These are phyloP conservation scores for Thecaphora frezii DNA, from an alignment of 1,284 basidiomycete genomes.

Conservation along the genomic window DNA sequence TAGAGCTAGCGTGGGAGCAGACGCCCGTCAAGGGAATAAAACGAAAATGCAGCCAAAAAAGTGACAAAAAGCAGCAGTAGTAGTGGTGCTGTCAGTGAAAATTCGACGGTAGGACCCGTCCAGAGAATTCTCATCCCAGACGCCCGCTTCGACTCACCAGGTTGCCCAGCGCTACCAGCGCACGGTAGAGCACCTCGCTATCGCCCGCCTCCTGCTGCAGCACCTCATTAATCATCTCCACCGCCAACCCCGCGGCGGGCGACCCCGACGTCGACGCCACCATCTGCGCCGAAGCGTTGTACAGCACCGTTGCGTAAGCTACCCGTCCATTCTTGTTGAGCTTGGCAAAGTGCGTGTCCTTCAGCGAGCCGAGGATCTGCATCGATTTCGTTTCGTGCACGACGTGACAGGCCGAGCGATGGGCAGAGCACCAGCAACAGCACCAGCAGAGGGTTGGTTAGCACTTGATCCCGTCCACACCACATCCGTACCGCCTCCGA, in stretches of 20 bases:
- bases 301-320: constrained; percentile 73
- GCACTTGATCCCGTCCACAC: too few species aligned
- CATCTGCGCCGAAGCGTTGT: constrained; percentile 64
- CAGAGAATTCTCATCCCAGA: too few species aligned
- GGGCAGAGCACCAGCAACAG: too few species aligned
- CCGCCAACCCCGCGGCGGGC: constrained; percentile 18
- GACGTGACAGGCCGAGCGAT: too few species aligned
- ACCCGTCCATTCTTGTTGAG: constrained; percentile 73
- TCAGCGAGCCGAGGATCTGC: constrained; percentile 17
- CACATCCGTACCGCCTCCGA: constrained; percentile 66
- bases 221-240: constrained; percentile 43
- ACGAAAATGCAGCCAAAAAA: too few species aligned
- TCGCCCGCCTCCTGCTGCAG: constrained; percentile 66
- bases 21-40: too few species aligned
- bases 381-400: too few species aligned
- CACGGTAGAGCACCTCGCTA: constrained; percentile 79
- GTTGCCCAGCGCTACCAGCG: constrained; percentile 85
- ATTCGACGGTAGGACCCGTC: too few species aligned
- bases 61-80: too few species aligned
- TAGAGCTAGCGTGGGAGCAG: background rate
- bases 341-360: constrained; percentile 32
- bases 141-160: constrained; percentile 62
- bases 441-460: too few species aligned
- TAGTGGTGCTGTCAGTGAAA: too few species aligned
- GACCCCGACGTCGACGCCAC: constrained; percentile 7